Percentiles rank a stretch among this genome's conserved stretches.
Evolutionary conservation across 495 filamentous ascomycete genomes (phyloP).

Genomic region (Neurospora terricola): DNA sequence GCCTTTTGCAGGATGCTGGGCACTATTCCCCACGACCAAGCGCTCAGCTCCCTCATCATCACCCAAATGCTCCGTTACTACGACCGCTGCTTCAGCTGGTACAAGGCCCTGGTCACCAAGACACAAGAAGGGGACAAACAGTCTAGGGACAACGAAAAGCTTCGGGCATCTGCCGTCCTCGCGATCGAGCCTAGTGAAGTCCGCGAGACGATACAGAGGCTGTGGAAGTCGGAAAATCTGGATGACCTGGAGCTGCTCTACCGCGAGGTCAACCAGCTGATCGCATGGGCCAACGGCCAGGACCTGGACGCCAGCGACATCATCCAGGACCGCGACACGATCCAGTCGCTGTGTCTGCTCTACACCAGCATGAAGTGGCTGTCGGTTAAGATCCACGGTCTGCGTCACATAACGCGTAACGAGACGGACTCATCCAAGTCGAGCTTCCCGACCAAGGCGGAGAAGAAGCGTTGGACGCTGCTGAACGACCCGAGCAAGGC

Average conservation of each 20-base stretch:
- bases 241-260: conserved; percentile 36
- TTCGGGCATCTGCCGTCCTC: conserved; percentile 65
- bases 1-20: conserved; percentile 92
- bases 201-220: conserved; percentile 49
- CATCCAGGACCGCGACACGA: conserved; percentile 78
- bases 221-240: conserved; percentile 44
- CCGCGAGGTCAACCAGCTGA: conserved; percentile 59
- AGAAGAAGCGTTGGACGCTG: conserved; percentile 71
- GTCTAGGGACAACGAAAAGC: conserved; percentile 25
- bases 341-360: conserved; percentile 73
- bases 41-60: conserved; percentile 85
- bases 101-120: conserved; percentile 57
- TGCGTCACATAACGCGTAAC: conserved; percentile 61
- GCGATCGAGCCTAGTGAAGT: conserved; percentile 57
- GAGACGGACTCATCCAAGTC: conserved; percentile 42
- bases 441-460: conserved; percentile 31
- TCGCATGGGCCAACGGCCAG: conserved; percentile 51
- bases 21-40: conserved; percentile 90
- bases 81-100: conserved; percentile 85
- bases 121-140: conserved; percentile 29
- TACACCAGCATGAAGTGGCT: conserved; percentile 99
- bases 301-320: conserved; percentile 67
- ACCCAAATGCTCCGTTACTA: conserved; percentile 84
- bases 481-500: conserved; percentile 49
- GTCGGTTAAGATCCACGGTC: conserved; percentile 60